Percentiles rank a stretch among this genome's conserved stretches.
Evolutionary conservation across 2,329 filamentous ascomycete species (phyloP).

Genomic region (Nemania sp.): DNA sequence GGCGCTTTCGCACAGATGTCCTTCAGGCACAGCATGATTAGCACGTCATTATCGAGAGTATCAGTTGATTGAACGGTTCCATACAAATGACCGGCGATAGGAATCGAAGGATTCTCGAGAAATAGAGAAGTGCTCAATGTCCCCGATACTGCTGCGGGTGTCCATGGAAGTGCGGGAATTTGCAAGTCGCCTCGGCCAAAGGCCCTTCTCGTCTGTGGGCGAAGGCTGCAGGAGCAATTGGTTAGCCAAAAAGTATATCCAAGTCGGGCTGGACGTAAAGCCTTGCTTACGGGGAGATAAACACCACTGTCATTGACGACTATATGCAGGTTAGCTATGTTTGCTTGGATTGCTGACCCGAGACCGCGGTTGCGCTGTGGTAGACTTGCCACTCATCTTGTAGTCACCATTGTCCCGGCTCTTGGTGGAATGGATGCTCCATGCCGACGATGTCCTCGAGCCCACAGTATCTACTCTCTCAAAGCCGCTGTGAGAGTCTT

Average conservation of each 20-base stretch:
- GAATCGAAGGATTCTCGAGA: constrained; percentile 97
- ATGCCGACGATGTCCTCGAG: constrained; percentile 62
- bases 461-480: constrained; percentile 66
- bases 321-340: constrained; percentile 45
- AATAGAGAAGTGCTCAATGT: constrained; percentile 93
- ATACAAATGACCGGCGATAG: constrained; percentile 91
- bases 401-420: constrained; percentile 71
- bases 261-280: not conserved
- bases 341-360: not conserved
- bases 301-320: constrained; percentile 96
- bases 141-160: constrained; percentile 64
- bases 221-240: constrained; percentile 67
- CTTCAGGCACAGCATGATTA: constrained; percentile 40
- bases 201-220: constrained; percentile 78
- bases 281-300: constrained; percentile 77
- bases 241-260: constrained; percentile 30
- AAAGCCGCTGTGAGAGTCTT: constrained; percentile 55
- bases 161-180: constrained; percentile 59
- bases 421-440: constrained; percentile 64
- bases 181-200: constrained; percentile 66
- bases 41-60: not conserved
- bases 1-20: constrained; percentile 90
- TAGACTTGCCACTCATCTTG: constrained; percentile 73
- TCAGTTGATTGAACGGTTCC: constrained; percentile 40
- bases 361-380: constrained; percentile 15